Base-by-base conservation (phyloP, 345 rosid genomes). In the Salix arbutifolia region DNA sequence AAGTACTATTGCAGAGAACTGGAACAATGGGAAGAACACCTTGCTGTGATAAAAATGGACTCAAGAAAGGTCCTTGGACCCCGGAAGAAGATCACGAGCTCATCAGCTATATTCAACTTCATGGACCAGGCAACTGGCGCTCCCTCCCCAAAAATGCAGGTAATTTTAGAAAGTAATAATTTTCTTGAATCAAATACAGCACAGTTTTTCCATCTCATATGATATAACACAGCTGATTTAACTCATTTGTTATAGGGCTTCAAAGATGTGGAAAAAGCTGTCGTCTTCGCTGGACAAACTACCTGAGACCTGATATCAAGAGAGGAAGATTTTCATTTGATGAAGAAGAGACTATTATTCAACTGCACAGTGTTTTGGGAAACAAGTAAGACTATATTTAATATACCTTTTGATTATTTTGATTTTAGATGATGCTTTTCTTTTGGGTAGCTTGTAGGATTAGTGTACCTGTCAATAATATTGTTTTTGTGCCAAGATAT, bases 241-340 rank as follows among this genome's bases (percentile, higher is more conserved):
- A 64, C 19, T 46, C 11, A 44, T 30, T 21, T 14, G 52, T 30
- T 76, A 69, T 53, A 95, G 99, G 94, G 64, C 96, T 96, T 35
- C 89, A 91, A 82, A 88, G 99, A 79, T 96, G 99, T 46, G 99
- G 99, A 37, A 96, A 96, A 88, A 96, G 99, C 65, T 96, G 99
- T 38, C 97, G 99, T 26, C 94, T 96, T 7, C 89, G 99, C 65
- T 96, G 99, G 99, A 93, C 97, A 18, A 96, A 96, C 82, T 96
- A 96, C 71, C 86, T 96, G 75, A 84, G 98, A 58, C 97, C 99
- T 33, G 99, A 93, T 78, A 96, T 93, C 77, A 96, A 86, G 87
- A 89, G 99, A 83, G 99, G 99, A 64, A 81, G 94, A 73, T 93
- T 96, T 76, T 88, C 99, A 0, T 96, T 96, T 26, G 99, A 96